Evolutionary conservation across 495 filamentous ascomycete genomes (phyloP).

Genomic region (Trichoderma reesei): DNA sequence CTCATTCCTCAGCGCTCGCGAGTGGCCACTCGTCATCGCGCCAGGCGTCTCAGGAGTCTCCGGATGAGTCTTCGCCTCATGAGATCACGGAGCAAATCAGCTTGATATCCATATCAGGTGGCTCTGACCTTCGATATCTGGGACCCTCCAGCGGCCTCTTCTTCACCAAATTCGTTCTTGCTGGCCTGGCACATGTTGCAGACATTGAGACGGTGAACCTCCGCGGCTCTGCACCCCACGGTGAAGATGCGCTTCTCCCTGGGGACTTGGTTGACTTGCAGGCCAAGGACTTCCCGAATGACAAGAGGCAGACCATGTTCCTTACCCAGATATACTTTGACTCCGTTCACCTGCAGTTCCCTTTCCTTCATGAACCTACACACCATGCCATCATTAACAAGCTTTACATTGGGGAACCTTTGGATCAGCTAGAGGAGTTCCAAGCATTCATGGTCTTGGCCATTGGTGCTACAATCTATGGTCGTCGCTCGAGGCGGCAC

Average conservation of each 20-base stretch:
- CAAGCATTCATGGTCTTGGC: not conserved
- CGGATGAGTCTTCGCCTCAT: not conserved
- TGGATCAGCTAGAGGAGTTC: constrained; percentile 1
- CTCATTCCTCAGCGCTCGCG: not conserved
- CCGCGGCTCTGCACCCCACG: not conserved
- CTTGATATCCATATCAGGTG: not conserved
- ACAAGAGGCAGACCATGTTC: constrained; percentile 1
- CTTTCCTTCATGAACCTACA: not conserved
- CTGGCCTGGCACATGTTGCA: not conserved
- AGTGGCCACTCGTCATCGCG: not conserved
- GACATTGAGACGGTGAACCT: not conserved
- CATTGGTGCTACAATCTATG: not conserved
- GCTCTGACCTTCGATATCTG: constrained; percentile 1
- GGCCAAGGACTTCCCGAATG: not conserved
- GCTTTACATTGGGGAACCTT: not conserved
- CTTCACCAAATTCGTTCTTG: constrained; percentile 4
- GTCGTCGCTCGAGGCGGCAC: not conserved
- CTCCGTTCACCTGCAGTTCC: not conserved
- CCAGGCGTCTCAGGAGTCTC: not conserved
- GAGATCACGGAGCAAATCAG: constrained; percentile 1
- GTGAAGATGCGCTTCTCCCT: not conserved
- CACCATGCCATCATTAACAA: not conserved
- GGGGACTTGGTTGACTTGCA: not conserved
- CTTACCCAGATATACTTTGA: constrained; percentile 2
- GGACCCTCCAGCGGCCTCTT: constrained; percentile 2